Base-by-base conservation (phyloP, 1,284 basidiomycete species). In the Cutaneotrichosporon dermatis region DNA sequence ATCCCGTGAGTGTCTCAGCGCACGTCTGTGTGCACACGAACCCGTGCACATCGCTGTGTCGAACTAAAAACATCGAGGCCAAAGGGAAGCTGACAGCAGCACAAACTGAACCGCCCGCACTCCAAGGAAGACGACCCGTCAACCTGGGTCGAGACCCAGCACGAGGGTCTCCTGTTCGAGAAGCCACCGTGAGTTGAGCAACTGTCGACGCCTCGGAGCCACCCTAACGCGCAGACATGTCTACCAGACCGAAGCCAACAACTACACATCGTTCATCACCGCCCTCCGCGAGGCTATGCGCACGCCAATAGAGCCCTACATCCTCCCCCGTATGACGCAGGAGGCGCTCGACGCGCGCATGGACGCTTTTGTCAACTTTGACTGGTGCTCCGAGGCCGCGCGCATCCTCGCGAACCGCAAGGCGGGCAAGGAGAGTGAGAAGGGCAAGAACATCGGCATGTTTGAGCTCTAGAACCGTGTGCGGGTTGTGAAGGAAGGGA, bases 341-440 rank as follows among this genome's bases (percentile, higher is more conserved):
- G 63, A 65, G 8, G 59, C 55, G 10, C 45, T 63, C n/a, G 65
- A 69, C 39, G 41, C 57, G 40, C 53, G 58, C 37, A 51, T 69
- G 7, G 12, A 12, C 16, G 55, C 64, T 39, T 65, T 58, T 41
- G 51, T 69, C 11, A 49, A 59, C n/a, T 59, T 54, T 35, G 67
- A 69, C 57, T 69, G 67, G 67, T 50, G 59, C 16, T 25, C 57
- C 12, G 63, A 65, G 35, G 67, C 67, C 12, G 60, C 44, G 42
- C 42, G 40, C 13, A 42, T 34, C 16, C 16, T 34, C 16, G 34
- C 16, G 2, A 42, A 42, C 51, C 39, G 39, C 40, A 54, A 45
- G 52, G 35, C 36, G 33, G 52, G 52, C 13, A n/a, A 54, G 52
- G 41, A 54, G 52, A 42, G 52, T 42, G 40, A 42, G 9, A 11